Evolutionary conservation across 305 asterid species (phyloP).

Genomic region (Striga hermonthica): DNA sequence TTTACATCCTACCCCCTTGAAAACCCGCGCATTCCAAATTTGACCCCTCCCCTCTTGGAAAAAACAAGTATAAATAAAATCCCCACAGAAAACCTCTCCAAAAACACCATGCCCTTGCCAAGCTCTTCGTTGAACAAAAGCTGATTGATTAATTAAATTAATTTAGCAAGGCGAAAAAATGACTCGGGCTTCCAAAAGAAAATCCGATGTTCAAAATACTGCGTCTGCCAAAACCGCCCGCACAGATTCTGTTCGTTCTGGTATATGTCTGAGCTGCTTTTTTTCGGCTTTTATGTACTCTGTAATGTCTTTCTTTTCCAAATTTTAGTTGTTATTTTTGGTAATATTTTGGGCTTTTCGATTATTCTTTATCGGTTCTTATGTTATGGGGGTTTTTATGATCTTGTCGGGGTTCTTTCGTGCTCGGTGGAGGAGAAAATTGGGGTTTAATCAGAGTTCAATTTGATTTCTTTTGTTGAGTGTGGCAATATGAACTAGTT

Average conservation of each 20-base stretch:
- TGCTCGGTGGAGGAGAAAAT: conserved; percentile 14
- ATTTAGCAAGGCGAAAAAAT: conserved; percentile 27
- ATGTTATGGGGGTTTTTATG: conserved; percentile 13
- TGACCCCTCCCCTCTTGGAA: conserved; percentile 16
- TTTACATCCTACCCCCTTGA: conserved; percentile 28
- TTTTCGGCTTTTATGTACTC: background rate
- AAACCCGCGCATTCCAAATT: conserved; percentile 31
- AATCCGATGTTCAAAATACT: conserved; percentile 43
- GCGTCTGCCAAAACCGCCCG: conserved; percentile 42
- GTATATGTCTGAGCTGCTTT: conserved; percentile 29
- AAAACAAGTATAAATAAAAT: conserved; percentile 36
- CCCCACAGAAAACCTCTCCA: conserved; percentile 33
- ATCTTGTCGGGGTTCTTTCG: conserved; percentile 24
- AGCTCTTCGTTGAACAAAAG: background rate
- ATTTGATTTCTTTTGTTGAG: conserved; percentile 8
- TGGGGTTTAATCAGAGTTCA: conserved; percentile 14
- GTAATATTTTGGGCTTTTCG: conserved; percentile 5
- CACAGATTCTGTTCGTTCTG: conserved; percentile 49
- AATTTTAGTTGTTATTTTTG: background rate
- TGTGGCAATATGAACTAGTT: conserved; percentile 4
- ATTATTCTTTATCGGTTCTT: conserved; percentile 22
- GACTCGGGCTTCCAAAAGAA: conserved; percentile 63
- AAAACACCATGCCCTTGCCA: conserved; percentile 30
- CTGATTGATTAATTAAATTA: background rate
- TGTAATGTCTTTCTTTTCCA: background rate